A percentile compares a stretch with the other conserved stretches of the same genome.
phyloP scores from a whole-genome alignment of 176 grass and related monocot genomes.

The Avena eriantha region DNA sequence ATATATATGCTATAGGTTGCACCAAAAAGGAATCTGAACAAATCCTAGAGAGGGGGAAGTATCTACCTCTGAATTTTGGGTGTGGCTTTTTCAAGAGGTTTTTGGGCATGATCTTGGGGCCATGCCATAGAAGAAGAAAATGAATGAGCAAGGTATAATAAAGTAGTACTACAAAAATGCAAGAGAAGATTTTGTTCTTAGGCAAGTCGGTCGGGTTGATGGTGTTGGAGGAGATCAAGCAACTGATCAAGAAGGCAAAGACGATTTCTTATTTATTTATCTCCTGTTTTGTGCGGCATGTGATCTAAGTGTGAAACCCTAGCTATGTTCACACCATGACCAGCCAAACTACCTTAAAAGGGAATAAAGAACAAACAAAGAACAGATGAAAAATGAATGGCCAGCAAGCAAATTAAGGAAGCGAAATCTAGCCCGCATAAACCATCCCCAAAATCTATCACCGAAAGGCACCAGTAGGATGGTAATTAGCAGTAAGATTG shows the following conservation, averaged over 20 bases:
- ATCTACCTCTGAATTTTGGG: constrained; percentile 23
- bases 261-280: not conserved
- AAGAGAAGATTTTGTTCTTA: constrained; percentile 19
- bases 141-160: not conserved
- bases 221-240: constrained; percentile 20
- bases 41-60: not conserved
- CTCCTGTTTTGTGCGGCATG: constrained; percentile 47
- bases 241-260: constrained; percentile 48
- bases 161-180: not conserved
- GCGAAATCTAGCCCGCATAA: constrained; percentile 28
- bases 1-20: constrained; percentile 40
- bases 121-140: not conserved
- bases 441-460: constrained; percentile 18
- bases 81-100: constrained; percentile 17
- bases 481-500: constrained; percentile 3
- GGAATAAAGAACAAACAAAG: constrained; percentile 36
- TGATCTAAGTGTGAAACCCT: constrained; percentile 68
- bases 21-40: constrained; percentile 34
- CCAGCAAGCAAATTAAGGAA: constrained; percentile 38
- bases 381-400: constrained; percentile 38
- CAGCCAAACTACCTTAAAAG: constrained; percentile 35
- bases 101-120: constrained; percentile 34
- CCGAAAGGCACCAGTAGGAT: not conserved
- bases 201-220: constrained; percentile 32
- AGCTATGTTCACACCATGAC: constrained; percentile 62